Evolutionary conservation across 306 rosid genomes (phyloP).

Genomic region (Rosa rugosa): DNA sequence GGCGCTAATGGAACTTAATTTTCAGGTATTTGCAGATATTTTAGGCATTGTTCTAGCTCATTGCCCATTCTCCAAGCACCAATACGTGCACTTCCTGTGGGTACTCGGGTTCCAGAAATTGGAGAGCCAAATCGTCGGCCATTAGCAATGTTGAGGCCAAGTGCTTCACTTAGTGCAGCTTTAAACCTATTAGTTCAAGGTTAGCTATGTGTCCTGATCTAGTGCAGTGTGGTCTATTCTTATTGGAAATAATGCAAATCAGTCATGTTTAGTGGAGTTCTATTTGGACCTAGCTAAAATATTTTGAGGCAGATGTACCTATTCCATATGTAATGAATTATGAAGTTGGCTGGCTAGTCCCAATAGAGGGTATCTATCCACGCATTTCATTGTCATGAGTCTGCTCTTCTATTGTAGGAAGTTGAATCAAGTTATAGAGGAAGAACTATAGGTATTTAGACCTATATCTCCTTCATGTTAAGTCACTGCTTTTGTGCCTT

Average conservation of each 20-base stretch:
- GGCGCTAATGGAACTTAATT: constrained; percentile 40
- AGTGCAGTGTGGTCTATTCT: not conserved
- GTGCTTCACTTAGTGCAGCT: constrained; percentile 79
- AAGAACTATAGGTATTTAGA: not conserved
- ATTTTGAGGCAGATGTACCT: not conserved
- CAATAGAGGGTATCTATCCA: not conserved
- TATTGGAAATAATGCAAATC: not conserved
- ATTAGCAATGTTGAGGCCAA: constrained; percentile 86
- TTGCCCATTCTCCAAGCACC: constrained; percentile 91
- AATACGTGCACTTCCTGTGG: constrained; percentile 76
- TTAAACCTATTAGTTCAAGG: constrained; percentile 85
- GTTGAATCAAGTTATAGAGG: not conserved
- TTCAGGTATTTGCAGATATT: constrained; percentile 97
- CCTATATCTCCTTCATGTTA: constrained; percentile 3
- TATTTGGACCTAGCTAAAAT: not conserved
- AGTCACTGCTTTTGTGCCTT: constrained; percentile 4
- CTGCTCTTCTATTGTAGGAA: not conserved
- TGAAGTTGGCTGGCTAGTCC: not conserved
- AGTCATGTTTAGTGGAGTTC: not conserved
- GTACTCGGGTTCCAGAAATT: constrained; percentile 97
- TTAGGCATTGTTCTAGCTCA: constrained; percentile 78
- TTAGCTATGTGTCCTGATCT: constrained; percentile 30
- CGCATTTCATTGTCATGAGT: not conserved
- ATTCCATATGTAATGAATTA: not conserved
- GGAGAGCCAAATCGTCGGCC: constrained; percentile 82